These are phyloP conservation scores for Mycena vitilis DNA, from an alignment of 768 basidiomycete genomes.

Conservation along the genomic window DNA sequence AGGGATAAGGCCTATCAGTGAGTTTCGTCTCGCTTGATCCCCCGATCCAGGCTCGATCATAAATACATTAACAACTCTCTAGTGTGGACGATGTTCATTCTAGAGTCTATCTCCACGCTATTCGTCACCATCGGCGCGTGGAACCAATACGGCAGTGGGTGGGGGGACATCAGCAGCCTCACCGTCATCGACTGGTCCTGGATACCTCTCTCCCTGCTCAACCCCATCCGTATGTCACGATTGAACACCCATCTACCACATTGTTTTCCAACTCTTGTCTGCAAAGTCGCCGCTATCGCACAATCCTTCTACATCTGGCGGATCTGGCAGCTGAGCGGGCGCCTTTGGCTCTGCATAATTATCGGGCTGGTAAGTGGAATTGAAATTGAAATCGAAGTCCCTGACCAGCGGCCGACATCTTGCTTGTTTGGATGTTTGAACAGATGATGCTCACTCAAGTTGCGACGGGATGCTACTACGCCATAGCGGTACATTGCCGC, in stretches of 20 bases:
- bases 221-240: conserved; percentile 28
- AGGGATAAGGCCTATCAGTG: conserved; percentile 26
- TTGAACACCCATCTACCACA: no score
- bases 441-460: conserved; percentile 26
- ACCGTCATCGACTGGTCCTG: conserved; percentile 32
- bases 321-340: background rate
- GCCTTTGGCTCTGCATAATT: background rate
- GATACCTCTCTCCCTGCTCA: conserved; percentile 14
- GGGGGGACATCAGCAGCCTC: conserved; percentile 30
- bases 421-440: background rate
- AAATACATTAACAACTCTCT: no score
- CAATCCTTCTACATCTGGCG: conserved; percentile 20
- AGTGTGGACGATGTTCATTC: conserved; percentile 32
- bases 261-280: no score
- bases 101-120: conserved; percentile 32
- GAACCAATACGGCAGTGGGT: conserved; percentile 30
- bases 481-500: background rate
- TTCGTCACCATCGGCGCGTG: conserved; percentile 35
- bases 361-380: conserved; percentile 2
- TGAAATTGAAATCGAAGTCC: no score
- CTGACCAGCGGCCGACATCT: no score
- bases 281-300: background rate
- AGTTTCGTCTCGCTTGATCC: background rate
- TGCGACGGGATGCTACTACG: conserved; percentile 19
- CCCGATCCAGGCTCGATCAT: no score